Conservation (phyloP, 352 stramenopile species). For the Plasmopara viticola region DNA sequence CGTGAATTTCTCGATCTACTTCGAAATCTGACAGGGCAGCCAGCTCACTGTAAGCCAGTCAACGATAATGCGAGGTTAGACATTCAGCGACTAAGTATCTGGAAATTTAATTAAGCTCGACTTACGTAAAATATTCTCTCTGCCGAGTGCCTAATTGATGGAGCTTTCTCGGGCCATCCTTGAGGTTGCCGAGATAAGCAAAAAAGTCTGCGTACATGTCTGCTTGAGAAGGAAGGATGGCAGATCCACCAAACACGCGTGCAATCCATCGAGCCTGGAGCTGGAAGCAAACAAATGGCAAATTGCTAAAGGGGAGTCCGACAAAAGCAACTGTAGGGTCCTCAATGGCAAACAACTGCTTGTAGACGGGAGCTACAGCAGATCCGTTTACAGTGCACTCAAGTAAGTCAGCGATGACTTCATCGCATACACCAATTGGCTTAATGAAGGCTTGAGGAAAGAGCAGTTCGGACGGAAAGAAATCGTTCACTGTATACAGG, state of each 20-base stretch:
- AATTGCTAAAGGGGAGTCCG: conserved; percentile 63
- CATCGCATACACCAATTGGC: conserved; percentile 17
- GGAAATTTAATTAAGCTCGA: neutral
- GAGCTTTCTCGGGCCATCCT: conserved; percentile 50
- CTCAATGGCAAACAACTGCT: conserved; percentile 74
- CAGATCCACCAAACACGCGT: conserved; percentile 39
- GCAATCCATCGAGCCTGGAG: conserved; percentile 69
- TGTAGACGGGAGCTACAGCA: conserved; percentile 63
- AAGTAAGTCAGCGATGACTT: conserved; percentile 28
- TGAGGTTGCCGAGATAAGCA: conserved; percentile 31
- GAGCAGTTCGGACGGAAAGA: conserved; percentile 43
- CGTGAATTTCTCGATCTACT: conserved; percentile 40
- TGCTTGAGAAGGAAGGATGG: conserved; percentile 46
- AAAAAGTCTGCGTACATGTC: conserved; percentile 67
- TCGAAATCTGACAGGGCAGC: conserved; percentile 30
- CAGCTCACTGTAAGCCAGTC: conserved; percentile 27
- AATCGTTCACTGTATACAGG: conserved; percentile 48
- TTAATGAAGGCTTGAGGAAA: conserved; percentile 30
- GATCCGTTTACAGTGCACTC: conserved; percentile 22
- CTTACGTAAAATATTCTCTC: conserved; percentile 47
- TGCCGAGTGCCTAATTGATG: conserved; percentile 54
- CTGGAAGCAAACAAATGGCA: conserved; percentile 79
- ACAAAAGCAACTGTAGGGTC: conserved; percentile 67
- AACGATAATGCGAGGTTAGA: neutral
- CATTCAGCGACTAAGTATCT: neutral